Percentiles rank a stretch among this genome's conserved stretches.
Evolutionary conservation across 1,139 yeast species (phyloP).

Genomic region (Nadsonia commutata): DNA sequence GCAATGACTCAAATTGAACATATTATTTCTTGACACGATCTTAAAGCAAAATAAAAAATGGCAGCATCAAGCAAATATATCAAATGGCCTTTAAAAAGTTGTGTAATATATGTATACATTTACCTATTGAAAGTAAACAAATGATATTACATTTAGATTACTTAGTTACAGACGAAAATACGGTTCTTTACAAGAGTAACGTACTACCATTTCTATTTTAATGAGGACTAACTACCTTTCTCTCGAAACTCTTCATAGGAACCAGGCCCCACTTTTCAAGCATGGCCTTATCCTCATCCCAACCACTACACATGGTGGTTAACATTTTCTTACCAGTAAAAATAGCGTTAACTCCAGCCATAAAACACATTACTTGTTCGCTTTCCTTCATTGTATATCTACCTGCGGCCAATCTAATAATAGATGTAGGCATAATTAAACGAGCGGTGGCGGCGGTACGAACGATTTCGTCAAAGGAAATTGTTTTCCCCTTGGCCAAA

Average conservation of each 20-base stretch:
- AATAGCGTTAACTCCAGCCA: constrained; percentile 70
- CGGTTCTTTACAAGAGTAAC: too few species aligned
- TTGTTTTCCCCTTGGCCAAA: constrained; percentile 20
- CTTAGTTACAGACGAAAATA: too few species aligned
- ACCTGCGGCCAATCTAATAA: constrained; percentile 67
- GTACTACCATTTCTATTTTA: too few species aligned
- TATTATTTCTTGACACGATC: too few species aligned
- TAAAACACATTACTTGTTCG: constrained; percentile 61
- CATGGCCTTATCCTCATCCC: constrained; percentile 70
- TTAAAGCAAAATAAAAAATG: too few species aligned
- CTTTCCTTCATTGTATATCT: constrained; percentile 67
- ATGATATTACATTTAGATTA: too few species aligned
- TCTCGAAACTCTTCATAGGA: constrained; percentile 46
- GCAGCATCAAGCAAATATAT: too few species aligned
- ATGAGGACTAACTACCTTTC: constrained; percentile 2
- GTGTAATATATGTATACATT: too few species aligned
- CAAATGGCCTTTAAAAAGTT: too few species aligned
- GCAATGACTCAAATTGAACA: too few species aligned
- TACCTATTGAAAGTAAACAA: too few species aligned
- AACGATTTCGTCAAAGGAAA: constrained; percentile 46
- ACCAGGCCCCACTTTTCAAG: constrained; percentile 53
- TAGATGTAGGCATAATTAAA: constrained; percentile 54
- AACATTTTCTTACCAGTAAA: constrained; percentile 74
- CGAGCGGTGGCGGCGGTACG: constrained; percentile 68
- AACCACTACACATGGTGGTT: constrained; percentile 71